Conservation (phyloP, 1,284 basidiomycete species). For the Calocybe gambosa region DNA sequence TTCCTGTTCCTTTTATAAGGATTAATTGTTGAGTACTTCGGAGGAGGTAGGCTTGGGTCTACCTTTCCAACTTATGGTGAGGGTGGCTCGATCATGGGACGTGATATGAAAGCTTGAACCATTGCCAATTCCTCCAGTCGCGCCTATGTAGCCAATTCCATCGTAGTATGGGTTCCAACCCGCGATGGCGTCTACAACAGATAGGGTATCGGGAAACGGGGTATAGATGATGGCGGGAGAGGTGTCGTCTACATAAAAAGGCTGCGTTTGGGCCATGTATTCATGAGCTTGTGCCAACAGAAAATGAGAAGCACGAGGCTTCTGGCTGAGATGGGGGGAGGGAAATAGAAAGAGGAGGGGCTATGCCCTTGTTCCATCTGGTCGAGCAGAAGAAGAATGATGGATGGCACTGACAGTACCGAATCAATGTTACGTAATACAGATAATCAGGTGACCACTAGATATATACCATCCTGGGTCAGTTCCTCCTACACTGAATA, state of each 20-base stretch:
- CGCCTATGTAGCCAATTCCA: conserved; percentile 39
- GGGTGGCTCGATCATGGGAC: conserved; percentile 44
- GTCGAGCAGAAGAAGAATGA: no score
- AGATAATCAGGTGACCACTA: not conserved
- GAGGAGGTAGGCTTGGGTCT: conserved; percentile 16
- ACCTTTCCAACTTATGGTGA: conserved; percentile 61
- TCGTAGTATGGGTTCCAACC: conserved; percentile 65
- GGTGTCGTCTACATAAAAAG: conserved; percentile 57
- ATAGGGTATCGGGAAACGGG: conserved; percentile 50
- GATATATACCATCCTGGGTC: not conserved
- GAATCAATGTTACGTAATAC: not conserved
- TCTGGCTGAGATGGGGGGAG: not conserved
- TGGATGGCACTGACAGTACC: not conserved
- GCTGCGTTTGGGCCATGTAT: conserved; percentile 47
- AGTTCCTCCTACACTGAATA: not conserved
- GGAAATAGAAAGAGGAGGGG: no score
- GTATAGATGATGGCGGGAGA: conserved; percentile 59
- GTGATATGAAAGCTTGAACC: conserved; percentile 60
- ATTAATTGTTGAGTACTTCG: not conserved
- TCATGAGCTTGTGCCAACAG: conserved; percentile 23
- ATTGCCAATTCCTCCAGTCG: conserved; percentile 39
- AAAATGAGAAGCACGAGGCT: not conserved
- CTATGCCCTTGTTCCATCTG: no score
- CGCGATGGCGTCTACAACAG: conserved; percentile 38
- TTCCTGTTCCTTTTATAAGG: conserved; percentile 41